phyloP scores from a whole-genome alignment of 805 yeast species.

The Lipomyces yamadae region DNA sequence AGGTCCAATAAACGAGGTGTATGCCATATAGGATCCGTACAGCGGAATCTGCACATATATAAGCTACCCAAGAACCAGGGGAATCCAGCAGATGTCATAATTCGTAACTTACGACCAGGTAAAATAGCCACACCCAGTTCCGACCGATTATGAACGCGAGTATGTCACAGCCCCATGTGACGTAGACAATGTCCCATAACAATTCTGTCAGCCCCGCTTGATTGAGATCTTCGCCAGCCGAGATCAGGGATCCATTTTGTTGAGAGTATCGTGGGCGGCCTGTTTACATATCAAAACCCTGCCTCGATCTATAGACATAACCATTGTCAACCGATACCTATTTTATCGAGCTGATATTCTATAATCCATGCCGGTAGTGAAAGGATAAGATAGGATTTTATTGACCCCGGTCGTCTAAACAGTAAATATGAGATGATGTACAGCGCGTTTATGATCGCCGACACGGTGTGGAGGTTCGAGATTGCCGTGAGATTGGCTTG shows the following conservation, averaged over 20 bases:
- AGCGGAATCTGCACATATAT: conserved; percentile 23
- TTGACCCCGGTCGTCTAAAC: conserved; percentile 54
- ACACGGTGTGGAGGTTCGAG: conserved; percentile 45
- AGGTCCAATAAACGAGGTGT: conserved; percentile 33
- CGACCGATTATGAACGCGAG: conserved; percentile 60
- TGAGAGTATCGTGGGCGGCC: conserved; percentile 60
- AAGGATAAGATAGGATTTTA: conserved; percentile 52
- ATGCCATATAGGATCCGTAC: conserved; percentile 29
- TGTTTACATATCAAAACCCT: background rate
- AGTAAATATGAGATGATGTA: conserved; percentile 49
- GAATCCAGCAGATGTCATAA: background rate
- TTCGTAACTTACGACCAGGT: conserved; percentile 44
- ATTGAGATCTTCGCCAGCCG: conserved; percentile 64
- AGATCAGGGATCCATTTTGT: conserved; percentile 53
- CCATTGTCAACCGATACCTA: conserved; percentile 43
- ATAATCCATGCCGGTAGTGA: conserved; percentile 52
- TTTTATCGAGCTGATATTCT: conserved; percentile 59
- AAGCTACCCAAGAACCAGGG: background rate
- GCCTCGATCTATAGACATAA: too few relatives aligned
- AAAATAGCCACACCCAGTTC: conserved; percentile 64
- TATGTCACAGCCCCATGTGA: conserved; percentile 63
- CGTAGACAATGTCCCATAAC: conserved; percentile 69
- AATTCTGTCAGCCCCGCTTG: conserved; percentile 73
- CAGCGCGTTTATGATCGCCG: conserved; percentile 50
- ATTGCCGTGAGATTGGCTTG: conserved; percentile 45